These are phyloP conservation scores for Zychaea mexicana DNA, from an alignment of 371 early-diverging fungal genomes.

Conservation along the genomic window DNA sequence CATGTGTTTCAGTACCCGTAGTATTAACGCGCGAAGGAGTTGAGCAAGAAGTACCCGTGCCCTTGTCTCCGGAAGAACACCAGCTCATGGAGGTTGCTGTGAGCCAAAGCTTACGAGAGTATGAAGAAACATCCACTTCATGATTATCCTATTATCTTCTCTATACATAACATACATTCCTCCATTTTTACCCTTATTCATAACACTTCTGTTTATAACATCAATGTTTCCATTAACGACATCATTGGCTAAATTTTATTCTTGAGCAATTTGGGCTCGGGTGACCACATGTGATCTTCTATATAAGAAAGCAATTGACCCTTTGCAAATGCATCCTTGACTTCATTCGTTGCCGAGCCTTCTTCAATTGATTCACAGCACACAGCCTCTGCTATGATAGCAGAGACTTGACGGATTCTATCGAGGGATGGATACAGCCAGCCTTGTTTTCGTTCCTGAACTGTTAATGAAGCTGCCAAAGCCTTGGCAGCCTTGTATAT, in stretches of 20 bases:
- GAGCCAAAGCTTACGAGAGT: background rate
- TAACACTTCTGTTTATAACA: background rate
- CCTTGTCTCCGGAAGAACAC: conserved; percentile 30
- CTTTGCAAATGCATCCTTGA: conserved; percentile 15
- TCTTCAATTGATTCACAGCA: conserved; percentile 63
- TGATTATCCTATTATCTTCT: background rate
- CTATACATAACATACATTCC: background rate
- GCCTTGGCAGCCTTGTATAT: conserved; percentile 80
- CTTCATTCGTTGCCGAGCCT: conserved; percentile 42
- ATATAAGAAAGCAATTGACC: conserved; percentile 31
- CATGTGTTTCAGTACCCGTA: conserved; percentile 70
- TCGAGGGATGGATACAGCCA: conserved; percentile 81
- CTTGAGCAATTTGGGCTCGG: conserved; percentile 2
- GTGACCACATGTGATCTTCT: conserved; percentile 51
- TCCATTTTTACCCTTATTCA: background rate
- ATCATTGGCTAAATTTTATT: conserved; percentile 7
- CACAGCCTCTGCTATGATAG: conserved; percentile 78
- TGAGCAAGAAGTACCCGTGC: conserved; percentile 54
- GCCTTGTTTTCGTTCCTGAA: conserved; percentile 64
- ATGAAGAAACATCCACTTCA: background rate
- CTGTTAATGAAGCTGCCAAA: conserved; percentile 72
- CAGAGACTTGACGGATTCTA: conserved; percentile 83
- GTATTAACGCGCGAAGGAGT: conserved; percentile 62
- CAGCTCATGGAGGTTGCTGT: conserved; percentile 1
- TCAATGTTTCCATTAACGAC: too few species aligned